phyloP scores from a whole-genome alignment of 805 yeast species.

The Kockiozyma suomiensis region DNA sequence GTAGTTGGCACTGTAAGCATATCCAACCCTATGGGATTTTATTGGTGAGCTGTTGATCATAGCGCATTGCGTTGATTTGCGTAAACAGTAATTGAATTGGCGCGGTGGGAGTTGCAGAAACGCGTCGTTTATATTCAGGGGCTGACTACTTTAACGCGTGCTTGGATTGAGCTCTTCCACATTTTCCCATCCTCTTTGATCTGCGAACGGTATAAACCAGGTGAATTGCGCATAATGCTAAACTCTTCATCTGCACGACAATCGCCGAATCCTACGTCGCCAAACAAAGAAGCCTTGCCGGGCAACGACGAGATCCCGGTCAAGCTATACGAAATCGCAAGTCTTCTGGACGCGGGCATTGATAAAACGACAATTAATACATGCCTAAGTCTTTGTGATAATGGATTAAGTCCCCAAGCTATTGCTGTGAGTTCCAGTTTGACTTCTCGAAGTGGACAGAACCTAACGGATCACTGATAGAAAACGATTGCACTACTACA shows the following conservation, averaged over 20 bases:
- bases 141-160: too few relatives aligned
- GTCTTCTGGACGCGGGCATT: conserved; percentile 40
- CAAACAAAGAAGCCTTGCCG: neutral
- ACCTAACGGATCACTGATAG: too few relatives aligned
- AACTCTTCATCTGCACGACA: neutral
- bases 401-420: conserved; percentile 43
- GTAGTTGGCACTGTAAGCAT: conserved; percentile 35
- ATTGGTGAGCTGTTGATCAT: neutral
- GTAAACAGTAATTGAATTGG: too few relatives aligned
- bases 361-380: conserved; percentile 35
- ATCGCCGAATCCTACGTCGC: too few relatives aligned
- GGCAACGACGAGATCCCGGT: neutral
- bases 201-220: too few relatives aligned
- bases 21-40: conserved; percentile 29
- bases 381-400: conserved; percentile 37
- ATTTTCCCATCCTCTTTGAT: too few relatives aligned
- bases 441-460: neutral
- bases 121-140: too few relatives aligned
- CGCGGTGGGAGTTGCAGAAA: too few relatives aligned
- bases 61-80: too few relatives aligned
- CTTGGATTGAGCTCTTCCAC: too few relatives aligned
- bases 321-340: conserved; percentile 38
- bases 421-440: conserved; percentile 36
- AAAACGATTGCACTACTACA: conserved; percentile 6
- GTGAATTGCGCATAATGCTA: neutral